Evolutionary conservation across 495 filamentous ascomycete species (phyloP).

Genomic region (Acidiella bohemica): DNA sequence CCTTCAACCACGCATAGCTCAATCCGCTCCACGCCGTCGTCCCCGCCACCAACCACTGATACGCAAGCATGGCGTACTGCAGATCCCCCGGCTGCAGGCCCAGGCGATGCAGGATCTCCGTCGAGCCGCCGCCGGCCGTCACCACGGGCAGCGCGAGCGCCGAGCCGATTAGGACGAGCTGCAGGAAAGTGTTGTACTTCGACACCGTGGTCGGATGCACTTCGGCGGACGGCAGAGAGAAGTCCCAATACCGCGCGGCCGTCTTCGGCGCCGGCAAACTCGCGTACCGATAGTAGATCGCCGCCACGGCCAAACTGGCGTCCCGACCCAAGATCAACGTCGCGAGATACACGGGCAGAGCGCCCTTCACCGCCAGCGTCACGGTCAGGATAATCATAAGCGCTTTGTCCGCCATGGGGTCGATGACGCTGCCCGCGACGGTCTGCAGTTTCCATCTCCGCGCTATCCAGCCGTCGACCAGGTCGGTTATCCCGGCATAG

Average conservation of each 20-base stretch:
- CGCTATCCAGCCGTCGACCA: constrained; percentile 86
- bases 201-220: constrained; percentile 83
- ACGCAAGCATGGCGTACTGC: constrained; percentile 17
- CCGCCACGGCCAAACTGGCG: constrained; percentile 69
- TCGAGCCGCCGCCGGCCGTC: constrained; percentile 2
- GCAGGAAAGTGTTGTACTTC: constrained; percentile 45
- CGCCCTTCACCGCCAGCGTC: constrained; percentile 65
- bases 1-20: constrained; percentile 28
- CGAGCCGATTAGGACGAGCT: constrained; percentile 29
- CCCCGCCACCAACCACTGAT: constrained; percentile 26
- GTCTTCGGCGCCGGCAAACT: constrained; percentile 88
- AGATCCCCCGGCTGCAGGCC: constrained; percentile 16
- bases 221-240: constrained; percentile 81
- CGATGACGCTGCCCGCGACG: constrained; percentile 90
- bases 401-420: constrained; percentile 92
- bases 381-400: constrained; percentile 88
- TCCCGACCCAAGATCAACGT: constrained; percentile 82
- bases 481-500: constrained; percentile 82
- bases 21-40: constrained; percentile 30
- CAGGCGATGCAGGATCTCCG: constrained; percentile 14
- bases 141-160: constrained; percentile 24
- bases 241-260: constrained; percentile 91
- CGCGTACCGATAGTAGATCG: constrained; percentile 91
- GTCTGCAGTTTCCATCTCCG: constrained; percentile 76
- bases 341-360: constrained; percentile 73